Evolutionary conservation across 1,139 yeast genomes (phyloP).

Genomic region (Wickerhamomyces sp.): DNA sequence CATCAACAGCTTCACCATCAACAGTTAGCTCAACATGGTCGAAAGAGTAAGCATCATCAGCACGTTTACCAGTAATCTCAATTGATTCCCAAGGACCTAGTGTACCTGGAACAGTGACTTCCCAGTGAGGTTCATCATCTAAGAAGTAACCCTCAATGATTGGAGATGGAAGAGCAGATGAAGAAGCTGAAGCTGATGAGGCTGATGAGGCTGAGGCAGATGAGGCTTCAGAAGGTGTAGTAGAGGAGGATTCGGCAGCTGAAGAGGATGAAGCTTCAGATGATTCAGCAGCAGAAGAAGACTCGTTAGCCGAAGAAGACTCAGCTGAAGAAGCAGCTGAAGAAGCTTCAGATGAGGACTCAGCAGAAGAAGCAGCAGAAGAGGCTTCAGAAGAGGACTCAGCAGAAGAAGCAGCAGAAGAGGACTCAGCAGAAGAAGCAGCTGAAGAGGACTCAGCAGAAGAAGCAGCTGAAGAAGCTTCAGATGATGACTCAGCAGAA

Average conservation of each 20-base stretch:
- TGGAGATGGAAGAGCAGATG: background rate
- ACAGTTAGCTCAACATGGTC: background rate
- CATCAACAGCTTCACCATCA: background rate
- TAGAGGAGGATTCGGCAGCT: background rate
- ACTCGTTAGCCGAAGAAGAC: background rate
- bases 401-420: background rate
- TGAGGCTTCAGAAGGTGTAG: background rate
- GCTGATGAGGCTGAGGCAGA: background rate
- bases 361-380: background rate
- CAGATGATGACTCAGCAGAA: background rate
- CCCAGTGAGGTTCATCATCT: constrained; percentile 2
- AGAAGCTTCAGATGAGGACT: background rate
- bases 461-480: background rate
- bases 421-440: background rate
- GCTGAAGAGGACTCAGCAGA: background rate
- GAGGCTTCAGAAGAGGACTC: background rate
- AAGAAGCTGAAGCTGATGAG: background rate
- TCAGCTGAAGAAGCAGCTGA: background rate
- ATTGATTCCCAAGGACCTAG: constrained; percentile 1
- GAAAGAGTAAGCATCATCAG: background rate
- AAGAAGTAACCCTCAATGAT: background rate
- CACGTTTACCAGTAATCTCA: background rate
- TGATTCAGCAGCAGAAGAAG: background rate
- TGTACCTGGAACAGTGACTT: constrained; percentile 1
- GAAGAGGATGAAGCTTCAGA: background rate